phyloP scores from a whole-genome alignment of 371 early-diverging fungal species.

The Circinella minor region DNA sequence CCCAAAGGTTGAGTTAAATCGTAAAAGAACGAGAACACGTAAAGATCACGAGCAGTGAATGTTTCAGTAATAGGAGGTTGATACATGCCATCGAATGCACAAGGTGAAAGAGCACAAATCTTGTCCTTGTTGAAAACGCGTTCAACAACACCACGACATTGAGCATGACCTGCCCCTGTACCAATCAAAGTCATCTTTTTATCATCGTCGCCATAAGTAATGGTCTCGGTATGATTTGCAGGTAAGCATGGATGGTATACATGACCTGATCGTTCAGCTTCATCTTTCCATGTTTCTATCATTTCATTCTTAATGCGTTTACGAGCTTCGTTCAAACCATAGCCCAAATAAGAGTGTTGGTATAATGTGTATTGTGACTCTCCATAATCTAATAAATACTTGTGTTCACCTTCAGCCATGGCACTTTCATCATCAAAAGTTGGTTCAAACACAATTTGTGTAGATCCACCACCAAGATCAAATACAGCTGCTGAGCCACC shows the following conservation, averaged over 20 bases:
- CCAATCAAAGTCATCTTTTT: constrained; percentile 42
- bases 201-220: constrained; percentile 13
- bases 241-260: constrained; percentile 29
- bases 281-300: constrained; percentile 33
- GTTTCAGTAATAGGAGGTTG: constrained; percentile 79
- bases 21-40: constrained; percentile 95
- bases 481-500: constrained; percentile 87
- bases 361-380: constrained; percentile 78
- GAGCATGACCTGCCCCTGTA: constrained; percentile 58
- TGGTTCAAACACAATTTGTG: constrained; percentile 97
- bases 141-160: constrained; percentile 60
- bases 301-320: constrained; percentile 35
- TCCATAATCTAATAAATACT: constrained; percentile 70
- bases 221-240: constrained; percentile 35
- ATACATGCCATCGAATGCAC: constrained; percentile 92
- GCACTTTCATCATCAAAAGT: constrained; percentile 42
- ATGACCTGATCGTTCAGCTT: constrained; percentile 22
- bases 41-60: constrained; percentile 80
- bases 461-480: constrained; percentile 96
- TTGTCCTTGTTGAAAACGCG: constrained; percentile 66
- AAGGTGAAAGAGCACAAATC: constrained; percentile 64
- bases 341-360: constrained; percentile 94
- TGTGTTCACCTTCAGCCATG: constrained; percentile 70
- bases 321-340: constrained; percentile 88
- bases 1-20: constrained; percentile 82